A percentile compares a stretch with the other conserved stretches of the same genome.
Conservation (phyloP, 2,329 filamentous ascomycete genomes). For the Curvularia hawaiiensis region DNA sequence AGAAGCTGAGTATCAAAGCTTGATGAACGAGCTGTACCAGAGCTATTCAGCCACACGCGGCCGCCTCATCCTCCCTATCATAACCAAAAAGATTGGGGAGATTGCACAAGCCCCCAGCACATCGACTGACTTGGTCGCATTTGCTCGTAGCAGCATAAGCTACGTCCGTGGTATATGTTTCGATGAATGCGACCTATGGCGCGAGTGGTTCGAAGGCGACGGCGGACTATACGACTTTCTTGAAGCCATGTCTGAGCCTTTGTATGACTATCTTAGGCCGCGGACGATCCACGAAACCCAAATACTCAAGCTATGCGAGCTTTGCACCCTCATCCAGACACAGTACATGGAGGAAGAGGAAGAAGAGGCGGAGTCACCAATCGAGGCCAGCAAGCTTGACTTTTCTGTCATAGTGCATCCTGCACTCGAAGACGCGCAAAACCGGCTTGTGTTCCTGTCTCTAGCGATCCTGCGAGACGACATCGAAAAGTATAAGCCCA, state of each 20-base stretch:
- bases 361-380: constrained; percentile 54
- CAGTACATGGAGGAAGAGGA: constrained; percentile 63
- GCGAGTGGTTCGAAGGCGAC: constrained; percentile 69
- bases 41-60: constrained; percentile 65
- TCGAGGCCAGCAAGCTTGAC: constrained; percentile 62
- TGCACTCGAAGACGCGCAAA: constrained; percentile 70
- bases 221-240: constrained; percentile 68
- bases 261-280: constrained; percentile 69
- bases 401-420: constrained; percentile 67
- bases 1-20: constrained; percentile 68
- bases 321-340: constrained; percentile 69
- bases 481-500: constrained; percentile 69
- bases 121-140: constrained; percentile 67
- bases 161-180: constrained; percentile 69
- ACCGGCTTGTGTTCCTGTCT: constrained; percentile 68
- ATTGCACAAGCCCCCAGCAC: constrained; percentile 64
- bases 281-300: constrained; percentile 70
- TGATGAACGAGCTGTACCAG: constrained; percentile 69
- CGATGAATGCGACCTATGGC: constrained; percentile 71
- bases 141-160: constrained; percentile 67
- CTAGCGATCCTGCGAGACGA: constrained; percentile 67
- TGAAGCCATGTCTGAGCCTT: constrained; percentile 69
- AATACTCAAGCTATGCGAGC: constrained; percentile 68
- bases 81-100: constrained; percentile 64
- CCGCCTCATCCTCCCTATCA: constrained; percentile 64